Base-by-base conservation (phyloP, 2,329 filamentous ascomycete genomes). In the Fusarium sarcochroum region DNA sequence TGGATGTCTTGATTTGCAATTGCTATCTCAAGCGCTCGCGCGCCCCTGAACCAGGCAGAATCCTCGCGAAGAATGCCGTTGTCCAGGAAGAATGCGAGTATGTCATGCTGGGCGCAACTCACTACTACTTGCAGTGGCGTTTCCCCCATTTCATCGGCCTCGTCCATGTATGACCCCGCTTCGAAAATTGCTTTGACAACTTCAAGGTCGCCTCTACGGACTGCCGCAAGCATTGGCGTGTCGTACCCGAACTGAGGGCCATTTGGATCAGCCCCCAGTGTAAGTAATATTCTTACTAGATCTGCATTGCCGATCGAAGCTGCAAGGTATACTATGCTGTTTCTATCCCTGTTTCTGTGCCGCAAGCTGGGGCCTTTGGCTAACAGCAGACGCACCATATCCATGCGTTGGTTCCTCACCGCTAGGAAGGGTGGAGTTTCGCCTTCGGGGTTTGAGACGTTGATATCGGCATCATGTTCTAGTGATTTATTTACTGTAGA, bases 301-400 rank as follows among this genome's bases (percentile, higher is more conserved):
- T 54, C 30, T 1, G 58, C 13, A 5, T 42, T 40, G 2, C 64
- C 58, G 6, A 42, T 40, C 2, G 40, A 40, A 2, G 56, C 42
- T 0, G 59, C 58, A 41, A 27, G 17, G 15, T 48, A 57, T 11
- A 56, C 60, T 13, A 63, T 34, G 23, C 54, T 45, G 8, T 58
- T 44, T 1, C 51, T 47, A 7, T 21, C 25, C 4, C n/a, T 49
- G 6, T 58, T 42, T 6, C 38, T 34, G 1, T 8, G 35, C 8
- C 58, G 37, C 1, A 59, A 20, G 21, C 63, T 35, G 1, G 48
- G 47, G 17, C 57, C 59, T 15, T 32, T 35, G 4, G 38, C 8
- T 2, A 64, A 7, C 0, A 65, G 25, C 0, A 64, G 20, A 3
- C n/a, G 7, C 1, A 65, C 20, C 0, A 45, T 18, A 0, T 45